Evolutionary conservation across 192 early-diverging fungal species (phyloP), one percentile per base, ranked within the genome.

Genomic region (Martensiomyces pterosporus): DNA sequence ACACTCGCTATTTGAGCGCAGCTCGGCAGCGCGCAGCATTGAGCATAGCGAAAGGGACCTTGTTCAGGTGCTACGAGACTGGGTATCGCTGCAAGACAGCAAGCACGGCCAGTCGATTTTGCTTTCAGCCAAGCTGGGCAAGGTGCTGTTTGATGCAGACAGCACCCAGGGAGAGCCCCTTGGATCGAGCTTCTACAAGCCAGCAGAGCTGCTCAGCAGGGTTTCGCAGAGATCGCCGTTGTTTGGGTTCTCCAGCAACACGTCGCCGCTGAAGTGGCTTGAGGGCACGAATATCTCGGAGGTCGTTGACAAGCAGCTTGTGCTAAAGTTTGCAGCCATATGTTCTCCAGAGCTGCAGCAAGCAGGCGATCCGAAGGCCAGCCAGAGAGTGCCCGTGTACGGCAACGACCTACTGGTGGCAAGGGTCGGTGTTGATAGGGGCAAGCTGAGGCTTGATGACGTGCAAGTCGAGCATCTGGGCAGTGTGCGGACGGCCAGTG

Each of bases 191-290:
- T 57, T 62, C 34, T 23, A 49, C 33, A 17, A 12, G 23, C 50
- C 70, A 0, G 7, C 29, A 2, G 59, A 51, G n/a, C 59, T 74
- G 27, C 23, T 74, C 22, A 19, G 27, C 1, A 16, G 9, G 5
- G 27, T 74, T 13, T 43, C 24, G 16, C 27, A 34, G 33, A 23
- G 46, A 8, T 24, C 54, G 22, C 70, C 70, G 18, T 32, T 67
- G 25, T 66, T 63, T 36, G 59, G 24, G 9, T 74, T 74, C 42
- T 56, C 59, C 14, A 34, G 42, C 47, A 42, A 59, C 19, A 48
- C 47, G 17, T 63, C 70, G 43, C 64, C 59, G 37, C 54, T 74
- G 13, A 35, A 39, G 22, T 74, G 70, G 70, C 50, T 59, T 2
- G 48, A 49, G 5, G 52, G 52, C 43, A 43, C 33, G 26, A 26